phyloP scores from a whole-genome alignment of 805 yeast species.

The Suhomyces sp. region DNA sequence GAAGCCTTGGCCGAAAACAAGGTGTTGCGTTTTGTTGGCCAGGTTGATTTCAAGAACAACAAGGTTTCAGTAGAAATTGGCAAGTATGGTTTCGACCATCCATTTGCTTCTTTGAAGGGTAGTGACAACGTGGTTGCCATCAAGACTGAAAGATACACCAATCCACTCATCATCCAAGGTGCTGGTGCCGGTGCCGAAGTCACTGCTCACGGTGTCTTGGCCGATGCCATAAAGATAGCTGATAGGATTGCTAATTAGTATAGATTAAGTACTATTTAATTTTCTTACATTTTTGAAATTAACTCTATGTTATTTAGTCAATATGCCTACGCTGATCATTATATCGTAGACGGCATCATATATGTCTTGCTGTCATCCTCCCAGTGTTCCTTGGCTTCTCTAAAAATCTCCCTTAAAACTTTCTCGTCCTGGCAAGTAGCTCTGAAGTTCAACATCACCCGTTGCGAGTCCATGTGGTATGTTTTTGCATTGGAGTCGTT shows the following conservation, averaged over 20 bases:
- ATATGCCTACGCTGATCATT: not conserved
- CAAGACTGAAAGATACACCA: conserved; percentile 85
- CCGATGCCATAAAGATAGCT: conserved; percentile 88
- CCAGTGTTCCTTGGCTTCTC: conserved; percentile 55
- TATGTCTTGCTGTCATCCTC: conserved; percentile 18
- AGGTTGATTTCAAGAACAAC: conserved; percentile 71
- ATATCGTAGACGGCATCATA: not conserved
- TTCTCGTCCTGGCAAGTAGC: conserved; percentile 54
- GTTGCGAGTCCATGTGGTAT: conserved; percentile 60
- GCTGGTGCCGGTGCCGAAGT: conserved; percentile 89
- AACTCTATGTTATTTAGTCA: too few relatives aligned
- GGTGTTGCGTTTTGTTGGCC: conserved; percentile 92
- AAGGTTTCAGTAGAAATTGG: conserved; percentile 82
- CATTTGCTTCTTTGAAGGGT: conserved; percentile 93
- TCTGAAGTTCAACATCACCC: conserved; percentile 68
- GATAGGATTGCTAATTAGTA: conserved; percentile 64
- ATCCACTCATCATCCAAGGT: conserved; percentile 95
- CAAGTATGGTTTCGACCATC: conserved; percentile 84
- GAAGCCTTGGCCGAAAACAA: conserved; percentile 80
- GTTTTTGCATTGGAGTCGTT: conserved; percentile 16
- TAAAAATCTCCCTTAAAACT: conserved; percentile 50
- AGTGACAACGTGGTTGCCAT: conserved; percentile 94
- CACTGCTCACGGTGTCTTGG: conserved; percentile 81
- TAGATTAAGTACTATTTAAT: not conserved
- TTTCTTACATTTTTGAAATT: too few relatives aligned